Conservation (phyloP, 1,139 yeast genomes). For the Geotrichum macrosporum region DNA sequence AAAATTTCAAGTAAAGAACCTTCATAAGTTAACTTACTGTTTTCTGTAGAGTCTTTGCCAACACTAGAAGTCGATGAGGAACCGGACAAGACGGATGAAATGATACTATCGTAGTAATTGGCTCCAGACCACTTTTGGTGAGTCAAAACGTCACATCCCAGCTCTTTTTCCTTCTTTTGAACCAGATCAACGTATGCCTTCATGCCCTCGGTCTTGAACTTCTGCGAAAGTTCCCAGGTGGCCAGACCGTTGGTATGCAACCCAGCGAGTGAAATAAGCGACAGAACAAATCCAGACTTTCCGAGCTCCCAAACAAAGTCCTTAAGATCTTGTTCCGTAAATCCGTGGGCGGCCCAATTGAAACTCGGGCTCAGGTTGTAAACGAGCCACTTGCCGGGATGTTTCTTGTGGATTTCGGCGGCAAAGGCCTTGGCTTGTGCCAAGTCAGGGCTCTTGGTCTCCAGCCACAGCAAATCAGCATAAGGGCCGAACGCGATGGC, state of each 20-base stretch:
- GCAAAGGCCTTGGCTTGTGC: conserved; percentile 51
- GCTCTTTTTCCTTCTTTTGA: conserved; percentile 45
- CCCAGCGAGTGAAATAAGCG: conserved; percentile 54
- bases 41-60: conserved; percentile 49
- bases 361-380: conserved; percentile 57
- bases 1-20: no score
- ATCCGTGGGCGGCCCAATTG: conserved; percentile 57
- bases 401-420: conserved; percentile 42
- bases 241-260: conserved; percentile 50
- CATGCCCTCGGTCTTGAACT: conserved; percentile 52
- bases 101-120: conserved; percentile 47
- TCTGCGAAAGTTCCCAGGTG: conserved; percentile 47
- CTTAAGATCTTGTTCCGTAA: conserved; percentile 44
- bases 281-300: conserved; percentile 50
- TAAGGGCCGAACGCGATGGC: conserved; percentile 53
- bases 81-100: conserved; percentile 46
- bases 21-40: conserved; percentile 19
- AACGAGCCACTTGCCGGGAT: conserved; percentile 54
- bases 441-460: conserved; percentile 53
- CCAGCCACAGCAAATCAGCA: conserved; percentile 56
- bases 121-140: conserved; percentile 63
- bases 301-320: conserved; percentile 54
- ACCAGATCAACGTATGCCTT: conserved; percentile 52
- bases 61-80: conserved; percentile 46
- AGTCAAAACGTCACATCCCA: conserved; percentile 50